A percentile compares a stretch with the other conserved stretches of the same genome.
Conservation (phyloP, 768 basidiomycete genomes). For the Auriculariales sp. region DNA sequence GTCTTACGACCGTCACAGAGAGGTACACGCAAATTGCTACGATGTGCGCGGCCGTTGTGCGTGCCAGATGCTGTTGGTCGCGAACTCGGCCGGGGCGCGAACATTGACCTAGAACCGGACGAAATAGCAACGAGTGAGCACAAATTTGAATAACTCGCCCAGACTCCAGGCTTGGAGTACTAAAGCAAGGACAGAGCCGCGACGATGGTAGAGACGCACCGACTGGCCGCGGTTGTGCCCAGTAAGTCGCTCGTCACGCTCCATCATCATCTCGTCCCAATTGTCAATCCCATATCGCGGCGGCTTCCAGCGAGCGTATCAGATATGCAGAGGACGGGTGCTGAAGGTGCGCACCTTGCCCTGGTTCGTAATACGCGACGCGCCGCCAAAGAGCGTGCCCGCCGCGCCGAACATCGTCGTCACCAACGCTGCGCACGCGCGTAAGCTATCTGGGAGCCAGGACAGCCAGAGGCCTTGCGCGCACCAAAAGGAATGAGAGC, state of each 20-base stretch:
- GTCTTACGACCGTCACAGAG: too few species aligned
- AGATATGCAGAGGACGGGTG: slow-evolving; percentile 1
- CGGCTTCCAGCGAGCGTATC: slow-evolving; percentile 31
- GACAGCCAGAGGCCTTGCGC: slow-evolving; percentile 6
- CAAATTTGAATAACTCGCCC: not conserved
- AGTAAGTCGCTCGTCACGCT: slow-evolving; percentile 74
- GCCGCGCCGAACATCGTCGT: slow-evolving; percentile 82
- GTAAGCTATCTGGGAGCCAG: slow-evolving; percentile 1
- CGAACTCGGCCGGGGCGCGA: slow-evolving; percentile 51
- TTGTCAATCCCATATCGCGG: slow-evolving; percentile 72
- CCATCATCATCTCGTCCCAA: slow-evolving; percentile 97
- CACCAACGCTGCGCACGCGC: slow-evolving; percentile 43
- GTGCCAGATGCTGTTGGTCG: slow-evolving; percentile 61
- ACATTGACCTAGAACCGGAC: slow-evolving; percentile 39
- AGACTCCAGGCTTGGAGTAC: not conserved
- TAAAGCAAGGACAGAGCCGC: not conserved
- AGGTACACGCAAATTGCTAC: too few species aligned
- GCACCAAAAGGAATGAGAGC: slow-evolving; percentile 91
- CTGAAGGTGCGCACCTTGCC: slow-evolving; percentile 51
- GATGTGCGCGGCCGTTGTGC: too few species aligned
- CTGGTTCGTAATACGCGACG: slow-evolving; percentile 70
- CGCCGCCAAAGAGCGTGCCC: slow-evolving; percentile 72
- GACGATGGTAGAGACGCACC: slow-evolving; percentile 32
- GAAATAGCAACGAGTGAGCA: not conserved
- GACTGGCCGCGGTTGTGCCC: slow-evolving; percentile 77